Base-by-base conservation (phyloP, 106 monocot genomes). In the Amphibolis antarctica region DNA sequence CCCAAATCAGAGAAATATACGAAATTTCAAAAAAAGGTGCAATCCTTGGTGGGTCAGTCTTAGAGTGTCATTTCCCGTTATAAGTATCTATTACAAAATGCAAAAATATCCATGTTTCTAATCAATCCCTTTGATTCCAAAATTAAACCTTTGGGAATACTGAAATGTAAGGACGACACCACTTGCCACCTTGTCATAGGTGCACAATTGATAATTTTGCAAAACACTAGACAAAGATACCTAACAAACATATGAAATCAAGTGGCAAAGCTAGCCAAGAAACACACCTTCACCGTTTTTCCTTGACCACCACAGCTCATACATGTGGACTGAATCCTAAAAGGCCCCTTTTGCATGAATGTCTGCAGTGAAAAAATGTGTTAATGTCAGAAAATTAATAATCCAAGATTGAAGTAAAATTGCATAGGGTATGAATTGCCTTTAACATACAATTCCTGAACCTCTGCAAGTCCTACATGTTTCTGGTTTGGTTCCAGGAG, bases 401-500 rank as follows among this genome's bases (percentile, higher is more conserved):
- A 17, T 13, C 3, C n/a, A 9, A 49, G 13, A 49, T 49, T 7
- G 4, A 36, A 4, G 7, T 36, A 2, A 3, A 49, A 49, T 26
- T 13, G 11, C 14, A 56, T 11, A 56, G 15, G 26, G 14, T 4
- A 26, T 0, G 23, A 26, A 55, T 22, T 13, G 26, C 24, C 9
- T 15, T 67, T 53, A 14, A 43, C 81, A 71, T 13, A 98, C 98
- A 78, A 73, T 77, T 77, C 98, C 98, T 45, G 84, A 82, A 58
- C 98, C 98, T 79, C 72, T 80, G 66, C 98, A 91, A 74, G 66
- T 10, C 65, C 46, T 74, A 67, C 98, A 98, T 30, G 87, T 91
- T 75, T 98, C 98, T 50, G 98, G 98, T 63, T 53, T 86, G 31
- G 87, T 87, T 59, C 98, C 98, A 68, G 98, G 84, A 53, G 91